phyloP scores from a whole-genome alignment of 495 filamentous ascomycete genomes.

The Neurospora terricola region DNA sequence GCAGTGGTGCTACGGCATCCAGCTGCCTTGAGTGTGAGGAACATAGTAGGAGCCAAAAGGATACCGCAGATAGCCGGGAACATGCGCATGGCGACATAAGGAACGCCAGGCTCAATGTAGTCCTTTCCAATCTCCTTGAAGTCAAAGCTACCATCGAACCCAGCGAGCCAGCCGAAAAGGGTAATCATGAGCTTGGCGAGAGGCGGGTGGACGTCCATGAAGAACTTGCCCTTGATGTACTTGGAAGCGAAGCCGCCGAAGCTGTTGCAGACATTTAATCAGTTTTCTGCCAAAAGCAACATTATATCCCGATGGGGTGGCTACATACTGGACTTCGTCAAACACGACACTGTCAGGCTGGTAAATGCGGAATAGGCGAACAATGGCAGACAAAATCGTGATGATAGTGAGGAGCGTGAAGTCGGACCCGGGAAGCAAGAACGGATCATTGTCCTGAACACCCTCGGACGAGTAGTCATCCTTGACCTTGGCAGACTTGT shows the following conservation, averaged over 20 bases:
- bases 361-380: constrained; percentile 91
- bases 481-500: constrained; percentile 25
- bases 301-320: neutral
- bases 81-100: constrained; percentile 95
- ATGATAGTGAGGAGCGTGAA: constrained; percentile 63
- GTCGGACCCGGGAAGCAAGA: constrained; percentile 67
- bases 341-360: constrained; percentile 95
- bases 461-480: constrained; percentile 56
- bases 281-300: constrained; percentile 5
- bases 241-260: constrained; percentile 97
- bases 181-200: constrained; percentile 93
- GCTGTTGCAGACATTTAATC: constrained; percentile 35
- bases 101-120: constrained; percentile 87
- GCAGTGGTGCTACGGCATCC: constrained; percentile 82
- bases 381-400: constrained; percentile 64
- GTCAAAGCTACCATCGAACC: constrained; percentile 91
- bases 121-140: constrained; percentile 99
- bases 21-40: constrained; percentile 82
- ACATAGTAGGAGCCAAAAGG: constrained; percentile 79
- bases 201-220: constrained; percentile 99
- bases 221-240: constrained; percentile 97
- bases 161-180: constrained; percentile 87
- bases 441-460: constrained; percentile 60
- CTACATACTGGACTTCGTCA: constrained; percentile 88
- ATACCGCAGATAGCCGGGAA: constrained; percentile 84